phyloP scores from a whole-genome alignment of 345 rosid genomes.

The Cardamine resedifolia region DNA sequence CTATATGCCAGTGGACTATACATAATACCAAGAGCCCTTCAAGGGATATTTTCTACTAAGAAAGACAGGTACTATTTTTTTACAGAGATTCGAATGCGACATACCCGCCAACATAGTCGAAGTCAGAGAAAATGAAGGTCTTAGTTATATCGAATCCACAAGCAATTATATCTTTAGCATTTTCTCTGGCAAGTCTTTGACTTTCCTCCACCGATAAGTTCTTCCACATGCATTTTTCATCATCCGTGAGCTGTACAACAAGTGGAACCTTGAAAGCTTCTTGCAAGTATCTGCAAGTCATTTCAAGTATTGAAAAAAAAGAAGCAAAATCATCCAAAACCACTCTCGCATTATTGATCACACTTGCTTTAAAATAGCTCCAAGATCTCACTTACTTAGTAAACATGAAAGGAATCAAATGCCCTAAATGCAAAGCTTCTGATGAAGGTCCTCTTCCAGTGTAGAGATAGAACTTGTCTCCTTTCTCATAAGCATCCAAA shows the following conservation, averaged over 20 bases:
- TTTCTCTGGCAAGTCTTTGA: conserved; percentile 86
- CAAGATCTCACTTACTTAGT: conserved; percentile 56
- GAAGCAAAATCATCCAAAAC: background rate
- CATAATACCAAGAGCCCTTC: background rate
- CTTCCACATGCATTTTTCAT: conserved; percentile 95
- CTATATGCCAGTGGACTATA: too few species aligned
- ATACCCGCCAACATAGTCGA: conserved; percentile 90
- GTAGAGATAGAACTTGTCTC: conserved; percentile 82
- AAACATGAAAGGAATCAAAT: conserved; percentile 94
- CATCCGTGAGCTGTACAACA: conserved; percentile 90
- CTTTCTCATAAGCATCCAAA: conserved; percentile 75
- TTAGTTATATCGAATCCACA: conserved; percentile 84
- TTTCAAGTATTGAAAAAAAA: background rate
- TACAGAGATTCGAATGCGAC: conserved; percentile 23
- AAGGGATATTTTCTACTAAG: background rate
- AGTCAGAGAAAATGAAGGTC: conserved; percentile 90
- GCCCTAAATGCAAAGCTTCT: conserved; percentile 88
- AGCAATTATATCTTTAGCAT: conserved; percentile 94
- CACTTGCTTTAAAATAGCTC: background rate
- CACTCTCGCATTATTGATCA: background rate
- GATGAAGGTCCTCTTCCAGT: conserved; percentile 98
- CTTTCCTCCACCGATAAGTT: conserved; percentile 79
- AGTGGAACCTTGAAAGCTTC: conserved; percentile 93
- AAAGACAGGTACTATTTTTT: background rate
- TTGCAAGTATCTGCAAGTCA: conserved; percentile 58